phyloP scores from a whole-genome alignment of 768 basidiomycete genomes.

The Suillus variegatus region DNA sequence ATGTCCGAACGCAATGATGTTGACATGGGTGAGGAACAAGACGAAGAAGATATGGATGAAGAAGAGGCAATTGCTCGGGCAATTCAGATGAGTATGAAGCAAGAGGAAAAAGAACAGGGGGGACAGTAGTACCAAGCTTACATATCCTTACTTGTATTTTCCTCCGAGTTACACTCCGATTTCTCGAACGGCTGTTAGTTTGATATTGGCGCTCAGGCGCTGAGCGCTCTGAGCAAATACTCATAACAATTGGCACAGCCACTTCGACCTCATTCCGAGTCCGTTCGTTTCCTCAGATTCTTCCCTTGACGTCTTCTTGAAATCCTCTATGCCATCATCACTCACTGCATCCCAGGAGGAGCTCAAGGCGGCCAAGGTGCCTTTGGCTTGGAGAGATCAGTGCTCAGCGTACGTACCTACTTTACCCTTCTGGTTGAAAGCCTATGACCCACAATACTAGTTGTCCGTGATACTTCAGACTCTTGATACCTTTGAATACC shows the following conservation, averaged over 20 bases:
- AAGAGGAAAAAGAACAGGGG: conserved; percentile 48
- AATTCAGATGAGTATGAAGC: conserved; percentile 92
- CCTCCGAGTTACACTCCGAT: background rate
- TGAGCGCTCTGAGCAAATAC: background rate
- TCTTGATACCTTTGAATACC: conserved; percentile 84
- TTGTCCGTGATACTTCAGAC: conserved; percentile 41
- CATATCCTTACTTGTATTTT: conserved; percentile 5
- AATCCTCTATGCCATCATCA: conserved; percentile 59
- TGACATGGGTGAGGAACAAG: conserved; percentile 55
- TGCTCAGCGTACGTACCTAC: conserved; percentile 79
- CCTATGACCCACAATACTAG: conserved; percentile 14
- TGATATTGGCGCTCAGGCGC: background rate
- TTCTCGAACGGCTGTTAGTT: background rate
- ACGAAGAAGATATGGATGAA: conserved; percentile 72
- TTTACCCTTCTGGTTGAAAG: background rate
- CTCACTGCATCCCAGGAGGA: conserved; percentile 83
- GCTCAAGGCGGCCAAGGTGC: conserved; percentile 73
- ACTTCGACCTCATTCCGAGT: background rate
- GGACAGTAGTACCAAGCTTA: conserved; percentile 22
- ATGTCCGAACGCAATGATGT: conserved; percentile 64
- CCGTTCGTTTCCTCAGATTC: background rate
- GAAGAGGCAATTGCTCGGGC: conserved; percentile 90
- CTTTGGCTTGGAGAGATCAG: conserved; percentile 84
- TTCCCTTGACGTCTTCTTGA: background rate
- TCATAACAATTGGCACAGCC: conserved; percentile 1